Evolutionary conservation across 306 rosid genomes (phyloP).

Genomic region (Senna tora): DNA sequence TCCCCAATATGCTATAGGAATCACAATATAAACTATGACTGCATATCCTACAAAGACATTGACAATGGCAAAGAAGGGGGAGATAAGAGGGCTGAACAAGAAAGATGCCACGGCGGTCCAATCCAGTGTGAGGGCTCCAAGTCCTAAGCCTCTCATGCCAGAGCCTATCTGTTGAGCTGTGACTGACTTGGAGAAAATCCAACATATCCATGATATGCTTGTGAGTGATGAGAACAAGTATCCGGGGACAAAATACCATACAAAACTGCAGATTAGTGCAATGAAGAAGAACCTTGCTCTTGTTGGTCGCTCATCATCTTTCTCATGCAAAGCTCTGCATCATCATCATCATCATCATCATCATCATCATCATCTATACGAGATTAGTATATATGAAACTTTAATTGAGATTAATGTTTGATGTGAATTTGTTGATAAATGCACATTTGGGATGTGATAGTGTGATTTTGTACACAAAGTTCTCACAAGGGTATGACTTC

Average conservation of each 20-base stretch:
- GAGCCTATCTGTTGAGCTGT: constrained; percentile 87
- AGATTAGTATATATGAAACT: too few species aligned
- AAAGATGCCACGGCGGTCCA: constrained; percentile 75
- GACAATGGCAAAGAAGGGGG: constrained; percentile 77
- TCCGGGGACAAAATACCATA: constrained; percentile 75
- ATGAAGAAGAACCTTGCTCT: constrained; percentile 71
- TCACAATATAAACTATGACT: constrained; percentile 47
- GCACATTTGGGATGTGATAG: not conserved
- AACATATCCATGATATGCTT: constrained; percentile 81
- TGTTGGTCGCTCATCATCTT: constrained; percentile 57
- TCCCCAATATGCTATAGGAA: constrained; percentile 74
- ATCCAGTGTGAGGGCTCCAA: constrained; percentile 76
- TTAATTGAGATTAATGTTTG: not conserved
- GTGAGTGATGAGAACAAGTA: constrained; percentile 76
- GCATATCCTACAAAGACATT: constrained; percentile 67
- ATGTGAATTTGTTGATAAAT: not conserved
- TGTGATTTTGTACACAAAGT: not conserved
- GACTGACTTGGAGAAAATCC: constrained; percentile 79
- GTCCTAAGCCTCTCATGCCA: constrained; percentile 79
- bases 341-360: too few species aligned
- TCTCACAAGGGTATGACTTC: not conserved
- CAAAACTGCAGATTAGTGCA: constrained; percentile 68
- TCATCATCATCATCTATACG: too few species aligned
- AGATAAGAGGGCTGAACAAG: constrained; percentile 77
- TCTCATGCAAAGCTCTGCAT: constrained; percentile 86